Conservation (phyloP, 176 grass and related monocot genomes). For the Eremochloa ophiuroides region DNA sequence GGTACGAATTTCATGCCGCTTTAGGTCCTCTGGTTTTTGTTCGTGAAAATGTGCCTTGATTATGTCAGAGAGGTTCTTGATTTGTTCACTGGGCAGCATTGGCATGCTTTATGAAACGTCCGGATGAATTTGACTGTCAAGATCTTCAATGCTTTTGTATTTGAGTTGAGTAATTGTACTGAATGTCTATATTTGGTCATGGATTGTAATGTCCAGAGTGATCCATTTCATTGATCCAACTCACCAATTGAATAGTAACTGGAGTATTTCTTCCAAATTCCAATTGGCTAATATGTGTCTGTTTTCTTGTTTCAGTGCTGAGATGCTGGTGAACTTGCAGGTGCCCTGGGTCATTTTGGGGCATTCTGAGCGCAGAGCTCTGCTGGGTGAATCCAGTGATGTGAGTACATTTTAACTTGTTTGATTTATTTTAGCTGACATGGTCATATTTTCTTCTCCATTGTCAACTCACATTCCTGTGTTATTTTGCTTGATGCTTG, state of each 20-base stretch:
- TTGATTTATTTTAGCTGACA: neutral
- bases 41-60: neutral
- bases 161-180: neutral
- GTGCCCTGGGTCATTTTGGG: constrained; percentile 89
- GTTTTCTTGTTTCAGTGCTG: constrained; percentile 42
- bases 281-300: neutral
- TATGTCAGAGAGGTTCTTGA: neutral
- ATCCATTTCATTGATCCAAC: neutral
- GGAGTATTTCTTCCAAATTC: neutral
- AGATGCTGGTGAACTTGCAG: constrained; percentile 76
- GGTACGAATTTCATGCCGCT: neutral
- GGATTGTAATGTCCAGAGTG: neutral
- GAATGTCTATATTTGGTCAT: neutral
- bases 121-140: neutral
- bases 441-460: neutral
- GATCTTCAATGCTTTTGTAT: neutral
- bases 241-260: neutral
- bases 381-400: constrained; percentile 73
- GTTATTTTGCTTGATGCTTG: neutral
- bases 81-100: neutral
- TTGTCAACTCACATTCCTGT: neutral
- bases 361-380: constrained; percentile 79
- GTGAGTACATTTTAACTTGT: constrained; percentile 23
- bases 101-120: neutral
- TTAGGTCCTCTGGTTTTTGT: neutral